Evolutionary conservation across 1,139 yeast genomes (phyloP), one percentile per base, ranked within the genome.

Genomic region (Groenewaldozyma auringiensis): DNA sequence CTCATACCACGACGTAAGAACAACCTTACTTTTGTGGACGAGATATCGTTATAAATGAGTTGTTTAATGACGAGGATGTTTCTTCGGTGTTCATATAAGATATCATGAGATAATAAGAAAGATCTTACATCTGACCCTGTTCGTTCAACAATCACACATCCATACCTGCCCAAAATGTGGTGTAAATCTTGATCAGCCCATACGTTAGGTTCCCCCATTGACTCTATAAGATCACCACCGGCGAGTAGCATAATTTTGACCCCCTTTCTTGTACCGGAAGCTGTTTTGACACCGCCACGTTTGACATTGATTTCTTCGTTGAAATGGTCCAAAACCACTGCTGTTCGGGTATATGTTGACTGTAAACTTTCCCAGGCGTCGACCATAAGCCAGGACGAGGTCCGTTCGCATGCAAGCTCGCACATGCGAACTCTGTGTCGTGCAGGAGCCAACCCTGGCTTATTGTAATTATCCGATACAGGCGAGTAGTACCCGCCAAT

Each of bases 191-290:
- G 83, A 62, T 89, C 97, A 1, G 95, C 96, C 99, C 99, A 92
- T 33, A 92, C 98, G 60, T 89, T 94, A 27, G 97, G 97, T 65
- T 92, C 98, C n/a, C 98, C 98, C 97, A 94, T 92, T 43, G 94
- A 82, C 65, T 92, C 98, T 48, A 92, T 92, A 57, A 94, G 74
- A 66, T 92, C 98, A 34, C 98, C 98, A 43, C 99, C 99, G 0
- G 98, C 98, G 37, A 92, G 71, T 49, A 92, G 73, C 98, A 92
- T 92, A 58, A 92, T 83, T 63, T 92, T 92, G 47, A 86, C 96
- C 18, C 95, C 96, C 52, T 87, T 73, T 50, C 78, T 78, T 51
- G 78, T 80, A 13, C 95, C 95, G 39, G 76, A 70, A n/a, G 77
- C 71, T 3, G 83, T 81, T 53, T 69, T 65, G n/a, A 89, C 79